A percentile compares a stretch with the other conserved stretches of the same genome.
Conservation (phyloP, 108 stramenopile genomes). For the Cyclotella distinguenda region DNA sequence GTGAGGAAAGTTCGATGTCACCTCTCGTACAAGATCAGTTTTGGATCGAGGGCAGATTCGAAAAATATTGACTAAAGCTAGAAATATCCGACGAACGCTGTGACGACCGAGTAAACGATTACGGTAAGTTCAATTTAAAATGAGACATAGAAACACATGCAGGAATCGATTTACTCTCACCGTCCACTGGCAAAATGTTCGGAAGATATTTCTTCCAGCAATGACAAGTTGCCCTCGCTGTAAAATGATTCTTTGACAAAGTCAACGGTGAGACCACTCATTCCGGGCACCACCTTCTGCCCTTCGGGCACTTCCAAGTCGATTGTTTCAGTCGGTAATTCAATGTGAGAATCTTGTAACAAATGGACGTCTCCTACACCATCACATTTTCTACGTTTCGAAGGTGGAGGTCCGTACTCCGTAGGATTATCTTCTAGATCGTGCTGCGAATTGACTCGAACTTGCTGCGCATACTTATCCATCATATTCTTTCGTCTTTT, state of each 20-base stretch:
- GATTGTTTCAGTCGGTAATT: background rate
- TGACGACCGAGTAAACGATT: background rate
- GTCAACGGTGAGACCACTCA: conserved; percentile 40
- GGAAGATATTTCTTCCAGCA: conserved; percentile 32
- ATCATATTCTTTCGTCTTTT: background rate
- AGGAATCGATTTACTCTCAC: conserved; percentile 3
- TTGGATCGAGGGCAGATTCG: conserved; percentile 41
- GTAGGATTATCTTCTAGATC: background rate
- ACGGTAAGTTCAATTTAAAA: background rate
- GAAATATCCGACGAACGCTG: conserved; percentile 36
- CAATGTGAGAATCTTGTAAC: background rate
- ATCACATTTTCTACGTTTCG: conserved; percentile 5
- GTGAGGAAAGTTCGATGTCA: conserved; percentile 44
- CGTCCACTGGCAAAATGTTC: conserved; percentile 38
- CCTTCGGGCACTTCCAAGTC: conserved; percentile 22
- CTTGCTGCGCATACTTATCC: background rate
- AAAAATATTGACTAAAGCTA: conserved; percentile 42
- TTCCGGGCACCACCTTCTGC: conserved; percentile 35
- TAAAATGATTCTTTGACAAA: conserved; percentile 36
- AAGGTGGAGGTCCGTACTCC: background rate
- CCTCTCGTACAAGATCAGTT: conserved; percentile 35
- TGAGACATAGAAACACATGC: background rate
- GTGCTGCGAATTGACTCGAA: background rate
- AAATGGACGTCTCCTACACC: no score
- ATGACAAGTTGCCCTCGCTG: background rate